These are phyloP conservation scores for Inga laurina DNA, from an alignment of 306 rosid genomes.

Conservation along the genomic window DNA sequence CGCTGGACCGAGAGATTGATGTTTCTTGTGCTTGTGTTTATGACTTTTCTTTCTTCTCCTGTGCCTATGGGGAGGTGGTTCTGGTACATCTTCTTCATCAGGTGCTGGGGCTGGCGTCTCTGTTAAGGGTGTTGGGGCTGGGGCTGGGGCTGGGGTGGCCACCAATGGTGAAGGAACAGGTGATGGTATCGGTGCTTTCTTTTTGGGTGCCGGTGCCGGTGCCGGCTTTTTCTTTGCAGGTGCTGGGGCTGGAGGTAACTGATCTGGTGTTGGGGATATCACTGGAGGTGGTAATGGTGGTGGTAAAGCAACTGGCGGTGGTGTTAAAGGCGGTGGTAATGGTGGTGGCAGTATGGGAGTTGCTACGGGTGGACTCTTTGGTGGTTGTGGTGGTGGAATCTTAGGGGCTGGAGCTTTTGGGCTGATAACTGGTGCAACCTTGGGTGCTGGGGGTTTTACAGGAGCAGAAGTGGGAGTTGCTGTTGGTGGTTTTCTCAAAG, in stretches of 20 bases:
- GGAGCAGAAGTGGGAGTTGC: constrained; percentile 53
- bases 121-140: constrained; percentile 48
- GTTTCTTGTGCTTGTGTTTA: constrained; percentile 60
- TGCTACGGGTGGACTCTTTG: constrained; percentile 39
- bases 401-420: constrained; percentile 56
- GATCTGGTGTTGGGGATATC: constrained; percentile 5
- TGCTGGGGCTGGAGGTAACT: constrained; percentile 56
- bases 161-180: constrained; percentile 53
- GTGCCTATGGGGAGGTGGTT: constrained; percentile 64
- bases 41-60: constrained; percentile 47
- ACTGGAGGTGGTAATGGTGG: neutral
- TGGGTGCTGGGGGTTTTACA: constrained; percentile 56
- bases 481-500: constrained; percentile 8
- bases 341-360: constrained; percentile 59
- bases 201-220: constrained; percentile 49
- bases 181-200: constrained; percentile 37
- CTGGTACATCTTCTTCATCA: constrained; percentile 25
- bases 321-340: constrained; percentile 23
- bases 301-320: constrained; percentile 22
- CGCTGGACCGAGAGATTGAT: constrained; percentile 72
- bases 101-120: constrained; percentile 45
- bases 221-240: constrained; percentile 57
- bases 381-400: constrained; percentile 57
- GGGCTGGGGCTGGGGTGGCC: constrained; percentile 49
- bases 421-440: constrained; percentile 54